A percentile compares a stretch with the other conserved stretches of the same genome.
Conservation (phyloP, 305 asterid species). For the Salvia sclarea region DNA sequence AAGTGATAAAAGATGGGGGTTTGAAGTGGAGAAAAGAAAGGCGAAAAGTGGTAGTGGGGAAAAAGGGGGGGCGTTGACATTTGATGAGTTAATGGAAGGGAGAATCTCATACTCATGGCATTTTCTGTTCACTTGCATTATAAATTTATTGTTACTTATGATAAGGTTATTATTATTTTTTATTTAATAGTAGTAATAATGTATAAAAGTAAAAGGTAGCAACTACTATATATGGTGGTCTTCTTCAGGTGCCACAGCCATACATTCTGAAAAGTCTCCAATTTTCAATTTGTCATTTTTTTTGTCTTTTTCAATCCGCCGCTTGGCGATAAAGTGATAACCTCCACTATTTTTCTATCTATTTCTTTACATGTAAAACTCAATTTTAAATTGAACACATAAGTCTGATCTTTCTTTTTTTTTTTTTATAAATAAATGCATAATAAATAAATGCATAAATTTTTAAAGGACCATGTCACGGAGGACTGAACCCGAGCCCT, state of each 20-base stretch:
- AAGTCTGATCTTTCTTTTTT: no score
- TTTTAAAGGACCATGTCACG: no score
- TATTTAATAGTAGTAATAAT: not conserved
- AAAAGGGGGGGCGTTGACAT: slow-evolving; percentile 46
- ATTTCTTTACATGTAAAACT: not conserved
- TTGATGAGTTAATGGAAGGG: slow-evolving; percentile 36
- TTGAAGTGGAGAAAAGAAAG: slow-evolving; percentile 3
- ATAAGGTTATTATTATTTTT: not conserved
- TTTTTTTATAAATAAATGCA: no score
- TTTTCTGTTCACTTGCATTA: slow-evolving; percentile 33
- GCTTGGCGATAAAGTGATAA: not conserved
- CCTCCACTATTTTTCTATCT: not conserved
- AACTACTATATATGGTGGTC: not conserved
- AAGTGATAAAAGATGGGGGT: not conserved
- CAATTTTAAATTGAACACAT: not conserved
- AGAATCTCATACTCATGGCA: slow-evolving; percentile 31
- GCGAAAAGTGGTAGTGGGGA: slow-evolving; percentile 31
- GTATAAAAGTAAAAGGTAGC: slow-evolving; percentile 7
- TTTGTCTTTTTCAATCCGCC: slow-evolving; percentile 20
- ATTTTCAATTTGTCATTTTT: not conserved
- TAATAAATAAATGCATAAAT: no score
- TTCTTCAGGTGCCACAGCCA: slow-evolving; percentile 39
- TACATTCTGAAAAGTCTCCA: slow-evolving; percentile 29
- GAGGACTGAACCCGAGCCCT: no score
- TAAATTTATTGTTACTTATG: not conserved